phyloP scores from a whole-genome alignment of 2,329 filamentous ascomycete genomes.

The Sporothrix brunneoviolacea region DNA sequence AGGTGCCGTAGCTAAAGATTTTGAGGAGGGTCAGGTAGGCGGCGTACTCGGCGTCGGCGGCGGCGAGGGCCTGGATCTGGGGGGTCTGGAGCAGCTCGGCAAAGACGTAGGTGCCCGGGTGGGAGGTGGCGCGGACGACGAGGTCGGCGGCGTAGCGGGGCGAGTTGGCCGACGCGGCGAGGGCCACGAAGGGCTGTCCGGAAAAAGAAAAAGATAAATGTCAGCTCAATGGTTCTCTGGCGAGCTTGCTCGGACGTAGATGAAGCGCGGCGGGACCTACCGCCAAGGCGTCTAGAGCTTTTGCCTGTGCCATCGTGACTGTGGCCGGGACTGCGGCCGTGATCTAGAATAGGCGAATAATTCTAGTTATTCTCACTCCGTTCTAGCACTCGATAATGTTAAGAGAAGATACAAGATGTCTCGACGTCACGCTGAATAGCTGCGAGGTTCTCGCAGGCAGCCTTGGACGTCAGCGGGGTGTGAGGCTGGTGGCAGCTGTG shows the following conservation, averaged over 20 bases:
- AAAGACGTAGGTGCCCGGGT: constrained; percentile 85
- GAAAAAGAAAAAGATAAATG: neutral
- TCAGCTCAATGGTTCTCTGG: neutral
- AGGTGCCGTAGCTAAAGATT: constrained; percentile 91
- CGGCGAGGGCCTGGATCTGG: constrained; percentile 66
- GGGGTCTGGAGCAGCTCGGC: constrained; percentile 80
- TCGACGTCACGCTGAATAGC: constrained; percentile 2
- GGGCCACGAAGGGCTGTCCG: constrained; percentile 83
- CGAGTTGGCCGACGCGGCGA: constrained; percentile 78
- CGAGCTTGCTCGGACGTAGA: no score
- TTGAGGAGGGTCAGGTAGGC: constrained; percentile 65
- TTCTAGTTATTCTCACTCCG: no score
- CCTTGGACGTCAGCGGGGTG: constrained; percentile 8
- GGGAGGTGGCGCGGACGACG: constrained; percentile 81
- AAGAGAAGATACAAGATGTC: neutral
- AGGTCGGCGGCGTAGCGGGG: constrained; percentile 81
- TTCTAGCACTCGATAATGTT: no score
- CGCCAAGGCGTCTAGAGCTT: constrained; percentile 58
- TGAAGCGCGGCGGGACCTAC: constrained; percentile 34
- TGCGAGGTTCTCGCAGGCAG: neutral
- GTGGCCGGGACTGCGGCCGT: no score
- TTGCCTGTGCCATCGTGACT: constrained; percentile 64
- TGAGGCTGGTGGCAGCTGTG: constrained; percentile 12
- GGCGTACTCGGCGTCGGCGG: constrained; percentile 49
- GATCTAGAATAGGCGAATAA: no score